Conservation (phyloP, 331 rosid species). For the Malus hybrid region DNA sequence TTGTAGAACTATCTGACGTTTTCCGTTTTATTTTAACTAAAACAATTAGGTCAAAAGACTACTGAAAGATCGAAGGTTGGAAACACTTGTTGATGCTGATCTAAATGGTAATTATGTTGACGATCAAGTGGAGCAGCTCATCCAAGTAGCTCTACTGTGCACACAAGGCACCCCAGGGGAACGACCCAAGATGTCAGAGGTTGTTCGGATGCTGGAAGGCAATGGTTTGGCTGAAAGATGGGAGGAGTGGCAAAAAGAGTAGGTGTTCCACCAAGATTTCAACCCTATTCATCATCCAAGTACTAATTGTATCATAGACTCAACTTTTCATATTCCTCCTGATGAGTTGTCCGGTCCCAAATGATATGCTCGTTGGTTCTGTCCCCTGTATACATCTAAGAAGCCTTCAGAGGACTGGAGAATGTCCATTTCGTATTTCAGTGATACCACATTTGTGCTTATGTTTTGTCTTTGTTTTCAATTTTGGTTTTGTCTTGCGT, state of each 20-base stretch:
- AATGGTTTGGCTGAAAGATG: slow-evolving; percentile 90
- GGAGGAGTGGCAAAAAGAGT: slow-evolving; percentile 96
- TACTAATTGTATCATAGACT: slow-evolving; percentile 61
- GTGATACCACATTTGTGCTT: slow-evolving; percentile 22
- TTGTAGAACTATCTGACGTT: slow-evolving; percentile 16
- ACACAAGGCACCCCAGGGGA: slow-evolving; percentile 77
- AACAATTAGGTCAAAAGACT: slow-evolving; percentile 76
- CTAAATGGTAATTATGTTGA: slow-evolving; percentile 53
- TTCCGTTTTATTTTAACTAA: neutral
- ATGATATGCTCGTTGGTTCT: slow-evolving; percentile 25
- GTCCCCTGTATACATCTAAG: neutral
- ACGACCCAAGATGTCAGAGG: slow-evolving; percentile 95
- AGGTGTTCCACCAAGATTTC: slow-evolving; percentile 50
- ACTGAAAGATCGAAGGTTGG: slow-evolving; percentile 69
- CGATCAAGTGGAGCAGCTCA: slow-evolving; percentile 66
- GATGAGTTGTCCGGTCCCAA: slow-evolving; percentile 95
- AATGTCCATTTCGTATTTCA: slow-evolving; percentile 15
- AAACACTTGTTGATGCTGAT: slow-evolving; percentile 73
- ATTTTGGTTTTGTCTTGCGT: slow-evolving; percentile 2
- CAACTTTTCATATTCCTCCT: slow-evolving; percentile 56
- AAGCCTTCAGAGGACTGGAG: neutral
- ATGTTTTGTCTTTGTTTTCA: neutral
- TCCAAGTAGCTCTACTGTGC: slow-evolving; percentile 92
- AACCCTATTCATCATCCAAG: slow-evolving; percentile 36
- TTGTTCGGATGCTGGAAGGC: slow-evolving; percentile 96